These are phyloP conservation scores for Tuber umbilicatum DNA, from an alignment of 495 filamentous ascomycete genomes.

Conservation along the genomic window DNA sequence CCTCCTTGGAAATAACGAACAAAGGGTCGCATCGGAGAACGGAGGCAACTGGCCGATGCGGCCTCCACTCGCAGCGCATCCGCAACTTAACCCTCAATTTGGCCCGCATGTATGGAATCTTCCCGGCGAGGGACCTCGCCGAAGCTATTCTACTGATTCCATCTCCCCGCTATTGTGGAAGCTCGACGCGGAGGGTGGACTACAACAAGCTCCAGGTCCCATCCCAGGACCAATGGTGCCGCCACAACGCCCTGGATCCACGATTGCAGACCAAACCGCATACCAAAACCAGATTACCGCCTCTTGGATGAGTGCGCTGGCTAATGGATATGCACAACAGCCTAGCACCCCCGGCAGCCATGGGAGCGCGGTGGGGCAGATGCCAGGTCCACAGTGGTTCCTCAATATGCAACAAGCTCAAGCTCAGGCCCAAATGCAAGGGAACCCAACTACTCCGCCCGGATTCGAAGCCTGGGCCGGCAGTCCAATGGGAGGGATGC, in stretches of 20 bases:
- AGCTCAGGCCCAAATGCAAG: not conserved
- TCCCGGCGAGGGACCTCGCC: constrained; percentile 14
- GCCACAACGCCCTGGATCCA: constrained; percentile 20
- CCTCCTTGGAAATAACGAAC: constrained; percentile 10
- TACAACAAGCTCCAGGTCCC: constrained; percentile 11
- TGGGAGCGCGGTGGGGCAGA: constrained; percentile 9
- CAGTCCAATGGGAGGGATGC: not conserved
- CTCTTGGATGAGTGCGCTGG: constrained; percentile 19
- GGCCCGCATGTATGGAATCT: constrained; percentile 15
- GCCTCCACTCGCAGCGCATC: constrained; percentile 20
- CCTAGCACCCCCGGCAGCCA: constrained; percentile 24
- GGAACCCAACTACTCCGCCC: not conserved
- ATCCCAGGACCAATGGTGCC: constrained; percentile 21
- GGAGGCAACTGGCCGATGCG: constrained; percentile 27
- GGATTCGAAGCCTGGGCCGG: not conserved
- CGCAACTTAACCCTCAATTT: constrained; percentile 10
- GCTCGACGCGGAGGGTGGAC: constrained; percentile 19
- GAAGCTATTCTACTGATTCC: constrained; percentile 32
- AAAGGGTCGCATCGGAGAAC: constrained; percentile 13
- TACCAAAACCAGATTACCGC: constrained; percentile 13
- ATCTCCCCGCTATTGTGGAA: constrained; percentile 27
- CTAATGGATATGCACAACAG: constrained; percentile 19
- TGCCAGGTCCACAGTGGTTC: constrained; percentile 26
- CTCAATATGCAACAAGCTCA: constrained; percentile 19
- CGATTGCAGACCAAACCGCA: constrained; percentile 23